Conservation (phyloP, 164 flowering plant genomes). For the Macadamia tetraphylla region DNA sequence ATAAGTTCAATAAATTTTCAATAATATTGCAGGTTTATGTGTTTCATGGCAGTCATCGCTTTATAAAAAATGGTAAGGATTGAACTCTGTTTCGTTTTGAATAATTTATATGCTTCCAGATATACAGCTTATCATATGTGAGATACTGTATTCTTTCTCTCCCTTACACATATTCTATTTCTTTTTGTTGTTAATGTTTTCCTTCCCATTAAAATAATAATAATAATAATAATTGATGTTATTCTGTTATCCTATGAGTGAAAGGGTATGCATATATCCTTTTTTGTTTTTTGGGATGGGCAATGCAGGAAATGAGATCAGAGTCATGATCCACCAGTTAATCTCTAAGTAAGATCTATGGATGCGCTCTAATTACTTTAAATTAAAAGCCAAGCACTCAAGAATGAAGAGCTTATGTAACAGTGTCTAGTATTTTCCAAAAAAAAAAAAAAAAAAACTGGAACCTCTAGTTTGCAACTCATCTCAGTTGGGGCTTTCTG, state of each 20-base stretch:
- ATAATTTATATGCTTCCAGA: background rate
- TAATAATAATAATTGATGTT: background rate
- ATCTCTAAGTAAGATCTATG: too few relatives aligned
- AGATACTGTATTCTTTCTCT: background rate
- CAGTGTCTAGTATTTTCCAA: too few relatives aligned
- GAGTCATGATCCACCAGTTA: too few relatives aligned
- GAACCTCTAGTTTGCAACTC: too few relatives aligned
- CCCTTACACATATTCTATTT: background rate
- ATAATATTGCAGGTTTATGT: slow-evolving; percentile 65
- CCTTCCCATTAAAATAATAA: too few relatives aligned
- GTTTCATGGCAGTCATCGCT: slow-evolving; percentile 72
- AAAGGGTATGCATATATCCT: background rate
- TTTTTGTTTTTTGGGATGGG: background rate
- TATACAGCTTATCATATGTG: background rate
- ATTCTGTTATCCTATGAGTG: background rate
- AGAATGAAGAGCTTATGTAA: too few relatives aligned
- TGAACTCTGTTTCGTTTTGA: background rate
- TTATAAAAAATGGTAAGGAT: slow-evolving; percentile 67
- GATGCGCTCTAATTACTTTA: too few relatives aligned
- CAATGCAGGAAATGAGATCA: too few relatives aligned
- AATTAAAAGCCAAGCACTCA: too few relatives aligned
- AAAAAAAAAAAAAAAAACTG: too few relatives aligned
- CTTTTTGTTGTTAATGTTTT: too few relatives aligned
- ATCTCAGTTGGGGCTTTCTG: too few relatives aligned
- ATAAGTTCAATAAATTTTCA: background rate